phyloP scores from a whole-genome alignment of 129 eudicot species.

The Helichrysum umbraculigerum region DNA sequence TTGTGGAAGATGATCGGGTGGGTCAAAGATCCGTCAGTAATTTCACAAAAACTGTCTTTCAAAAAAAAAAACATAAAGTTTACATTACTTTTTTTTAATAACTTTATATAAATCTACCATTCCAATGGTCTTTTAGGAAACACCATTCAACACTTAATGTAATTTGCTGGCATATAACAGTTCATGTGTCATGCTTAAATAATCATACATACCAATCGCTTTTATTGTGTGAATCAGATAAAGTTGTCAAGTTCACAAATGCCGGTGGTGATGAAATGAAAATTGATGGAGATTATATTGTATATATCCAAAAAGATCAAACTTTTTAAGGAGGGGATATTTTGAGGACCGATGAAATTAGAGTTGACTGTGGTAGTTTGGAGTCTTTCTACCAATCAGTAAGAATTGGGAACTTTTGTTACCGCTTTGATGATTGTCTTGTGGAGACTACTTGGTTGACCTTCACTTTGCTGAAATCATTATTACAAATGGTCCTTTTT shows the following conservation, averaged over 20 bases:
- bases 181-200: background rate
- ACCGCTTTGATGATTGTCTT: constrained; percentile 30
- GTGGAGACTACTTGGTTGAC: constrained; percentile 40
- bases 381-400: constrained; percentile 42
- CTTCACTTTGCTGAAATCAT: constrained; percentile 49
- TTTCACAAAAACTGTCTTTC: no score
- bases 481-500: constrained; percentile 43
- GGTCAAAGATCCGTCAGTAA: no score
- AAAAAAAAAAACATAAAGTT: no score
- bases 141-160: no score
- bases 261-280: constrained; percentile 33
- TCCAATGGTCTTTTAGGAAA: background rate
- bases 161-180: background rate
- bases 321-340: constrained; percentile 43
- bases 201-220: background rate
- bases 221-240: constrained; percentile 31
- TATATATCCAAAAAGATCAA: constrained; percentile 22
- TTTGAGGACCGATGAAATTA: constrained; percentile 37
- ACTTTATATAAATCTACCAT: no score
- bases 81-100: no score
- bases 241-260: constrained; percentile 38
- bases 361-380: constrained; percentile 35
- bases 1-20: no score
- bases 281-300: constrained; percentile 15
- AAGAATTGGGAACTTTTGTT: constrained; percentile 39